Base-by-base conservation (phyloP, 805 yeast genomes). In the Metschnikowia orientalis region DNA sequence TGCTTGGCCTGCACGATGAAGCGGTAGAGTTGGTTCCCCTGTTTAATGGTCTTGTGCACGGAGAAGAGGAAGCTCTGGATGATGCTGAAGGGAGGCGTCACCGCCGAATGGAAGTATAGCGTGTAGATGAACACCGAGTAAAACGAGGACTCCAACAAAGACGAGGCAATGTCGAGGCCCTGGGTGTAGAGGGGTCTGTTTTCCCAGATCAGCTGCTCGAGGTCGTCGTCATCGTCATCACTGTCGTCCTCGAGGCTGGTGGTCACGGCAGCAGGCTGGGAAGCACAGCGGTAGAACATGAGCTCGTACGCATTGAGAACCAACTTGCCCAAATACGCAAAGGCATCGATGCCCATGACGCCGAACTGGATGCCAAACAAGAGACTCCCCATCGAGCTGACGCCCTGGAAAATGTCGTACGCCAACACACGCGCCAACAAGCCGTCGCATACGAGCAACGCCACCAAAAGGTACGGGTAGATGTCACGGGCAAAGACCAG, bases 341-440 rank as follows among this genome's bases (percentile, higher is more conserved):
- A 45, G 16, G 75, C 53, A 28, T 77, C 79, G 19, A 81, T 65
- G 14, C 74, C 71, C 39, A 81, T 63, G 37, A 85, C 62, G 3
- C 82, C 79, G 50, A 81, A 80, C 48, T 85, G 92, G 53, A 85
- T 79, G 1, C 88, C 89, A 54, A 85, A 79, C 33, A 81, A 67
- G 24, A 83, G 59, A 45, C 77, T 76, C 3, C 75, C 68, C 28
- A 76, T 72, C 12, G 84, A 58, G 34, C 62, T 76, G 43, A 60
- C 59, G 22, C 71, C 71, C 34, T 64, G 67, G 41, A 73, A 73
- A 1, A 73, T 65, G 41, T 70, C 75, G 42, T 74, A 73, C n/a
- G 79, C 69, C 45, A 83, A 72, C 16, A 71, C 58, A 30, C 63
- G 63, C 18, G 83, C 73, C 38, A 79, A 56, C 14, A 58, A 49